These are phyloP conservation scores for Axilococcus clingmanii DNA, from an alignment of 139 green algal species.

Conservation along the genomic window DNA sequence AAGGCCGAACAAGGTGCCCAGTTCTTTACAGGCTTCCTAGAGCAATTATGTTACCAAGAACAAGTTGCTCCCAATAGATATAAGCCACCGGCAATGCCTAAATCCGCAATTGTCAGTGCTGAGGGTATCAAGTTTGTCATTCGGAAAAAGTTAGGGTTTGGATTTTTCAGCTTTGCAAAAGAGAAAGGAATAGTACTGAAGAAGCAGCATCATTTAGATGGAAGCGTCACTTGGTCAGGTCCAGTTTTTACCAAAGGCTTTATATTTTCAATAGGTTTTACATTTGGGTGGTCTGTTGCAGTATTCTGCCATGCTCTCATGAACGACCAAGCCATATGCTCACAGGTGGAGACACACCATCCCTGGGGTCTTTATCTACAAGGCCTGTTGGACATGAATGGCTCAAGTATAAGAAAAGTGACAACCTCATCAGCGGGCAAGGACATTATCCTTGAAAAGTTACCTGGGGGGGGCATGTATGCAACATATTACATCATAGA, in stretches of 20 bases:
- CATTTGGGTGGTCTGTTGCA: not conserved
- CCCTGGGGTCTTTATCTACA: not conserved
- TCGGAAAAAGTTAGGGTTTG: slow-evolving; percentile 3
- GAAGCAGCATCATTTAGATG: not conserved
- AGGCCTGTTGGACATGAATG: slow-evolving; percentile 10
- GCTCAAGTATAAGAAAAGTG: slow-evolving; percentile 1
- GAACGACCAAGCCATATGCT: slow-evolving; percentile 4
- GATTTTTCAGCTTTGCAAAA: not conserved
- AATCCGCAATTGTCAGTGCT: not conserved
- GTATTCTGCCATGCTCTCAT: slow-evolving; percentile 5
- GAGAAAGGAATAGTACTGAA: slow-evolving; percentile 5
- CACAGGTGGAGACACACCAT: not conserved
- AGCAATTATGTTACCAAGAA: too few relatives aligned
- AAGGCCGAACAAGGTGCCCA: too few relatives aligned
- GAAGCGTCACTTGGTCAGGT: slow-evolving; percentile 4
- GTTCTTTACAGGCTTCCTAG: too few relatives aligned
- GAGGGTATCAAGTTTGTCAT: slow-evolving; percentile 5
- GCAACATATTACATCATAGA: slow-evolving; percentile 9
- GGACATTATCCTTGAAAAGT: slow-evolving; percentile 4
- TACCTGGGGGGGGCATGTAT: not conserved
- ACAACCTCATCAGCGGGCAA: not conserved
- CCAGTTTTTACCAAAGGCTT: slow-evolving; percentile 8
- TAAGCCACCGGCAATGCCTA: slow-evolving; percentile 8
- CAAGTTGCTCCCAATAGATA: not conserved
- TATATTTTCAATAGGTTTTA: slow-evolving; percentile 1